Conservation (phyloP, 495 filamentous ascomycete genomes). For the Annulohypoxylon nitens region DNA sequence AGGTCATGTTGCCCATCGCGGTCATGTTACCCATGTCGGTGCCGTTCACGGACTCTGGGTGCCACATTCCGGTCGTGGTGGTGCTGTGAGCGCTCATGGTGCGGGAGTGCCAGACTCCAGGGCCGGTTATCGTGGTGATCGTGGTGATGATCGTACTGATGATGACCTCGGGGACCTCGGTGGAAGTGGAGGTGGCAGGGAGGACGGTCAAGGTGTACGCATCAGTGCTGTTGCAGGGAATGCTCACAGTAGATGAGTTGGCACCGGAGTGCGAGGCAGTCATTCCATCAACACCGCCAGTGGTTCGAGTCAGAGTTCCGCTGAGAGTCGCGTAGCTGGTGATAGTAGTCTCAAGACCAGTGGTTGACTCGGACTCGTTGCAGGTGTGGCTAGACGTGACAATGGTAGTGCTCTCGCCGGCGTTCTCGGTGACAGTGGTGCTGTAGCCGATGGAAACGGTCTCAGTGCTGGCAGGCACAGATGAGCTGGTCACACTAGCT, state of each 20-base stretch:
- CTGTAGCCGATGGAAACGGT: constrained; percentile 10
- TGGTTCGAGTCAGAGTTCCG: constrained; percentile 24
- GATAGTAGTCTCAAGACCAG: neutral
- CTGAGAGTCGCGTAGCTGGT: constrained; percentile 4
- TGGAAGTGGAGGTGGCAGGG: neutral
- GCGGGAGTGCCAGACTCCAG: constrained; percentile 7
- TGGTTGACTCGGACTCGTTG: neutral
- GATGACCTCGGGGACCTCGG: constrained; percentile 10
- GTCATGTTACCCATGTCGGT: constrained; percentile 16
- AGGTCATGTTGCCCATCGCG: neutral
- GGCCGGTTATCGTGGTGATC: constrained; percentile 6
- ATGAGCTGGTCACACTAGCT: neutral
- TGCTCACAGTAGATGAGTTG: neutral
- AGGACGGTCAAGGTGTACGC: constrained; percentile 3
- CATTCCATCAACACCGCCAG: constrained; percentile 23
- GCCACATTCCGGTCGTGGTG: constrained; percentile 3
- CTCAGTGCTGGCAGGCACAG: constrained; percentile 10
- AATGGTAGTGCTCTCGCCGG: constrained; percentile 5
- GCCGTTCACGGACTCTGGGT: constrained; percentile 19
- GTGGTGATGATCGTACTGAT: constrained; percentile 32
- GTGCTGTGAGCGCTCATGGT: constrained; percentile 1
- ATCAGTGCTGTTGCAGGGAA: constrained; percentile 7
- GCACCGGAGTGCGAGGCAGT: neutral
- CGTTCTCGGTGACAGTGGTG: constrained; percentile 6
- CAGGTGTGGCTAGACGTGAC: neutral